Evolutionary conservation across 768 basidiomycete genomes (phyloP).

Genomic region (Lactarius sanguifluus): DNA sequence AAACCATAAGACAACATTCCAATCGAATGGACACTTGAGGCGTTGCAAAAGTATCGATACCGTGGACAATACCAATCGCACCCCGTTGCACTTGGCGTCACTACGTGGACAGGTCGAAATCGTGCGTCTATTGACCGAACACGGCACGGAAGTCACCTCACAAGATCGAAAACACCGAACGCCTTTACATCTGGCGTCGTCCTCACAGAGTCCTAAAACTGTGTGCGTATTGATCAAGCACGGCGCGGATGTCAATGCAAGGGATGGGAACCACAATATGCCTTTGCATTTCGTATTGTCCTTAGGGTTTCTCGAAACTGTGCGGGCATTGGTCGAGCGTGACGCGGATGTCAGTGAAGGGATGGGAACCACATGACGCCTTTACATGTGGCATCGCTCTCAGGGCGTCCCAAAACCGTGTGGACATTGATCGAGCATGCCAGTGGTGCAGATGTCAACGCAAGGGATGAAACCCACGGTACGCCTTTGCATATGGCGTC

Average conservation of each 20-base stretch:
- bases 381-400: not conserved
- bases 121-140: not conserved
- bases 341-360: not conserved
- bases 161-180: fast-evolving
- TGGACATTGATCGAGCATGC: not conserved
- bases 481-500: not conserved
- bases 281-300: not conserved
- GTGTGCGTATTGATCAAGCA: not conserved
- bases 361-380: not conserved
- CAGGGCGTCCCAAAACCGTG: not conserved
- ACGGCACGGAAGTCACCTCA: not conserved
- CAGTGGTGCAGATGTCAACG: not conserved
- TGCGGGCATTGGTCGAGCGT: not conserved
- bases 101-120: not conserved
- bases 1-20: not conserved
- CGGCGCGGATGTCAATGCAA: not conserved
- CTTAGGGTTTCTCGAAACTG: too few relatives aligned
- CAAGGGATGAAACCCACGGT: not conserved
- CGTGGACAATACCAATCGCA: not conserved
- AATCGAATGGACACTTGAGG: not conserved
- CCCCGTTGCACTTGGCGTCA: not conserved
- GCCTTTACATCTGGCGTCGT: not conserved
- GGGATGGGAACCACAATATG: not conserved
- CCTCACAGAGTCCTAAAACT: not conserved
- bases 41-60: not conserved